Evolutionary conservation across 1,284 basidiomycete genomes (phyloP), one percentile per base, ranked within the genome.

Genomic region (Volvariella surrecta): DNA sequence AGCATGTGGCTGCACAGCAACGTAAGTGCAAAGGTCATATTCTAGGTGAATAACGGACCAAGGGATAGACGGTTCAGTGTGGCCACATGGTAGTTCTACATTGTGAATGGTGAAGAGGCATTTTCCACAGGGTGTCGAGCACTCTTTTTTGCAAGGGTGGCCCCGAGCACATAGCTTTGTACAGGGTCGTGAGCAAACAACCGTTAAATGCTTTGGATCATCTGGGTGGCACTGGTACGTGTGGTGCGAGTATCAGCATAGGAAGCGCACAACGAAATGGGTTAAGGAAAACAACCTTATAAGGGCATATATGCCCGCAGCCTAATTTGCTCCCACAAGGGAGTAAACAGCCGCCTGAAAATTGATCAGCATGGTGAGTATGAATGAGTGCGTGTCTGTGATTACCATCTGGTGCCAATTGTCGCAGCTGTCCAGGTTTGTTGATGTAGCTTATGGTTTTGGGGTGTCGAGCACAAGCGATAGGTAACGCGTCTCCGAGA

Each of bases 271-370:
- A 28, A n/a, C 3, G 18, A 3, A 11, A 21, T 40, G 40, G 37
- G 15, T 19, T 6, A 20, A 21, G 11, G 2, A 9, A 4, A 28
- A 47, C 21, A 57, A 77, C 80, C 66, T 77, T 76, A 47, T 70
- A 81, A 0, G 73, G 74, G 54, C 84, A 88, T 3, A 66, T 57
- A 51, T 88, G 85, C 1, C 84, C 85, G 52, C 85, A 88, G n/a
- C 60, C 54, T n/a, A 84, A 60, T 22, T 68, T 61, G n/a, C 60
- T 59, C 20, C 71, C 68, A 48, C 84, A 87, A 11, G 69, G 63
- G 28, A 56, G 58, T 35, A 80, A 60, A 56, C 84, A 88, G 1
- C 84, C 83, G 38, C 82, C 83, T 76, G 40, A 15, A 22, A 21
- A 11, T 44, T 10, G 44, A 21, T 32, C 17, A 39, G 13, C 32